Evolutionary conservation across 495 filamentous ascomycete species (phyloP).

Genomic region (Aspergillus cavernicola): DNA sequence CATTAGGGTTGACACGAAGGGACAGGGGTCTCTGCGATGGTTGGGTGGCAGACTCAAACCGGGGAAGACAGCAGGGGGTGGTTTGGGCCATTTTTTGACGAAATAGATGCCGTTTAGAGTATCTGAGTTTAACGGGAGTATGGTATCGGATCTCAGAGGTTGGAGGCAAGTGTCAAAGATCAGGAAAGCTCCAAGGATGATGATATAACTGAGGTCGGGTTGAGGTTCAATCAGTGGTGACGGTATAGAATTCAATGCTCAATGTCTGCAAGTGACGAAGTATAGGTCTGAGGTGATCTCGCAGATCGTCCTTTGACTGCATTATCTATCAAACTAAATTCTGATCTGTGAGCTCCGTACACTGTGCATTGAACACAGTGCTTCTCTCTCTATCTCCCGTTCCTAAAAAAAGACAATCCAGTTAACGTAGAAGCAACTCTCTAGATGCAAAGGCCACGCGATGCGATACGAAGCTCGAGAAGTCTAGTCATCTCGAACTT

Average conservation of each 20-base stretch:
- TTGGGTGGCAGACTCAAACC: neutral
- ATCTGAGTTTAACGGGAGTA: no score
- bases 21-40: neutral
- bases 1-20: neutral
- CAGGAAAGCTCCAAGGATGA: no score
- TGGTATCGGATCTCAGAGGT: no score
- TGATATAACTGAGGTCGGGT: no score
- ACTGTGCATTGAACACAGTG: no score
- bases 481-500: neutral
- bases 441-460: neutral
- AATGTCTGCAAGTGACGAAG: no score
- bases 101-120: no score
- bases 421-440: neutral
- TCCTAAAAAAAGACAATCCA: slow-evolving; percentile 4
- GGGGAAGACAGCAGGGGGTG: slow-evolving; percentile 3
- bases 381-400: no score
- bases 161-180: no score
- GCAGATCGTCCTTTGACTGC: neutral
- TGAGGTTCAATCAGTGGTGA: no score
- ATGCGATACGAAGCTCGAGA: neutral
- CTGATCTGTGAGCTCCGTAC: no score
- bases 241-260: no score
- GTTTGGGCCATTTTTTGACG: slow-evolving; percentile 2
- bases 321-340: slow-evolving; percentile 7
- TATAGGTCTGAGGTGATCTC: neutral